These are phyloP conservation scores for Trichoderma citrinoviride DNA, from an alignment of 2,329 filamentous ascomycete species.

Conservation along the genomic window DNA sequence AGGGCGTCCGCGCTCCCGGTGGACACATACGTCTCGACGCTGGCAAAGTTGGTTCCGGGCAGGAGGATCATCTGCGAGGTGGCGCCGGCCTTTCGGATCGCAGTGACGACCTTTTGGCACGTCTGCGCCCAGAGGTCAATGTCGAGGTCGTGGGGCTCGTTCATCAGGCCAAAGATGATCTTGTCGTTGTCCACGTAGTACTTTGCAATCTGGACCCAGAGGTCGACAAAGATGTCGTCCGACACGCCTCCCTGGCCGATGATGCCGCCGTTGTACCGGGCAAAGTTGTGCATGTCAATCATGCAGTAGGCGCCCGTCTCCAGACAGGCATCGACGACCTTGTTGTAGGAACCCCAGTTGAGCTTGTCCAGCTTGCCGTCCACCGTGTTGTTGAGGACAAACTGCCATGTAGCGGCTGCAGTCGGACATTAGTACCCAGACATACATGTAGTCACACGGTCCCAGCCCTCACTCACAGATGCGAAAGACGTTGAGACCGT, in stretches of 20 bases:
- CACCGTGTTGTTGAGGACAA: conserved; percentile 52
- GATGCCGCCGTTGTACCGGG: conserved; percentile 59
- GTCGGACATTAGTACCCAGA: background rate
- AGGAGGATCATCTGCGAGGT: conserved; percentile 59
- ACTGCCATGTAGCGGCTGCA: conserved; percentile 54
- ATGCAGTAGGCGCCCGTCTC: conserved; percentile 57
- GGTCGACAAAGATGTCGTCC: conserved; percentile 54
- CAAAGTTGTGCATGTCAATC: conserved; percentile 59
- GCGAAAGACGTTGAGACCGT: conserved; percentile 54
- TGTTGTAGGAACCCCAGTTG: conserved; percentile 53
- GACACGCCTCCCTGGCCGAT: conserved; percentile 64
- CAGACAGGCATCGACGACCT: conserved; percentile 56
- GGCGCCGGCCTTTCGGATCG: conserved; percentile 64
- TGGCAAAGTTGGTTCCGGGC: conserved; percentile 59
- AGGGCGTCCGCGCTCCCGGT: conserved; percentile 52
- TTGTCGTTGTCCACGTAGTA: conserved; percentile 55
- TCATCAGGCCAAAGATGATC: conserved; percentile 65
- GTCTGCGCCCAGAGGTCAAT: conserved; percentile 57
- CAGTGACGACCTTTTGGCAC: conserved; percentile 61
- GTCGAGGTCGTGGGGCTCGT: conserved; percentile 63
- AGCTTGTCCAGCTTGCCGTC: conserved; percentile 47
- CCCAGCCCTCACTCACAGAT: conserved; percentile 39
- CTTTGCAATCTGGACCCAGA: conserved; percentile 58
- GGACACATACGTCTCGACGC: conserved; percentile 47
- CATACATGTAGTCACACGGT: background rate